Conservation (phyloP, 441 rosid genomes). For the Brassica hybrid region DNA sequence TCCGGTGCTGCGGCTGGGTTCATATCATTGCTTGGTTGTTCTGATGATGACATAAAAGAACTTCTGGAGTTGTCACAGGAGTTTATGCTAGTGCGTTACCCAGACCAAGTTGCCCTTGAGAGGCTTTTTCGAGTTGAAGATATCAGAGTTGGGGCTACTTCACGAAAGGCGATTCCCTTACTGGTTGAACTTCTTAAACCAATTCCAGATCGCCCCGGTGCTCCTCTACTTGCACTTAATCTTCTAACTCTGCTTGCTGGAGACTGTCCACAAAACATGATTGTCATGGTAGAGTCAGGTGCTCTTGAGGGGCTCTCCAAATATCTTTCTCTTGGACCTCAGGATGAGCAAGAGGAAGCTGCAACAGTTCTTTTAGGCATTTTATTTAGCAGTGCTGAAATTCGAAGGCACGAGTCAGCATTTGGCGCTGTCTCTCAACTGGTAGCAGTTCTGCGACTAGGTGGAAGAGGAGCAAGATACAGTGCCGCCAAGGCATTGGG, state of each 20-base stretch:
- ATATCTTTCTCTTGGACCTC: slow-evolving; percentile 99
- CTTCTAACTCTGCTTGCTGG: slow-evolving; percentile 94
- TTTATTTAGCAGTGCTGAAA: slow-evolving; percentile 88
- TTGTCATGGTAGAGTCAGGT: slow-evolving; percentile 98
- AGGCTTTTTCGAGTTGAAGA: slow-evolving; percentile 99
- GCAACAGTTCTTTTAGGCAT: slow-evolving; percentile 94
- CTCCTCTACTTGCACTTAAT: slow-evolving; percentile 92
- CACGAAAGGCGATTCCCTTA: slow-evolving; percentile 96
- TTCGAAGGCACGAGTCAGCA: slow-evolving; percentile 96
- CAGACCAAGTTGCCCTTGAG: slow-evolving; percentile 98
- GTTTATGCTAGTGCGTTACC: slow-evolving; percentile 79
- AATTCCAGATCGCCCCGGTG: slow-evolving; percentile 99
- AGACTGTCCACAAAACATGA: slow-evolving; percentile 88
- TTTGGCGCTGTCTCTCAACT: slow-evolving; percentile 96
- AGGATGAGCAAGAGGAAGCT: slow-evolving; percentile 99
- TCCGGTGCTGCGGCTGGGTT: slow-evolving; percentile 97
- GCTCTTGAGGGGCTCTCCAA: slow-evolving; percentile 94
- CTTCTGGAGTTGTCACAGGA: slow-evolving; percentile 89
- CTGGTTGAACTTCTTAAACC: slow-evolving; percentile 98
- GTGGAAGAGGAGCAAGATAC: slow-evolving; percentile 96
- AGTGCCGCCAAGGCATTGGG: slow-evolving; percentile 99
- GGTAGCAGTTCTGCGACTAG: slow-evolving; percentile 95
- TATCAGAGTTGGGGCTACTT: slow-evolving; percentile 97
- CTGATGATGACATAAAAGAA: slow-evolving; percentile 86
- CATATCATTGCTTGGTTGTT: slow-evolving; percentile 94